Percentiles rank a stretch among this genome's conserved stretches.
phyloP scores from a whole-genome alignment of 2,329 filamentous ascomycete species.

The Epichloe glyceriae region DNA sequence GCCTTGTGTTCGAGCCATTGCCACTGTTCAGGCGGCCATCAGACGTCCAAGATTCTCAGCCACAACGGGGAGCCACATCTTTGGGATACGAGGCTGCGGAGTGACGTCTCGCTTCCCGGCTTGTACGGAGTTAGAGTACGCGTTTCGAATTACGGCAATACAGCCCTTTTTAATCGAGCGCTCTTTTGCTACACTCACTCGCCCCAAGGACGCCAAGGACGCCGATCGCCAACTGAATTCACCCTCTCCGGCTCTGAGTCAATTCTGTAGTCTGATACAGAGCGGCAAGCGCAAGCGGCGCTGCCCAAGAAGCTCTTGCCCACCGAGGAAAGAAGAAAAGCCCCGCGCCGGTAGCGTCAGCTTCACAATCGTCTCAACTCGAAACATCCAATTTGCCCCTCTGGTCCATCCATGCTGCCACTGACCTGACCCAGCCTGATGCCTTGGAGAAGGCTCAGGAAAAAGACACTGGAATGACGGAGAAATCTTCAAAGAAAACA shows the following conservation, averaged over 20 bases:
- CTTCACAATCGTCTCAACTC: neutral
- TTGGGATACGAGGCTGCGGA: neutral
- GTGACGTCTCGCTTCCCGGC: neutral
- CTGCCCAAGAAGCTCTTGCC: constrained; percentile 3
- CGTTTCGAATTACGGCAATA: no score
- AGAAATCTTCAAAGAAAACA: neutral
- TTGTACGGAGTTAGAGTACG: no score
- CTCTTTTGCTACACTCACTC: neutral
- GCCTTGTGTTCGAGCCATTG: neutral
- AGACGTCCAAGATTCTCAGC: neutral
- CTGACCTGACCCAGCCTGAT: constrained; percentile 20
- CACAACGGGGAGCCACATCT: neutral
- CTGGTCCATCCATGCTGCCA: constrained; percentile 22
- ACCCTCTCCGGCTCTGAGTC: neutral
- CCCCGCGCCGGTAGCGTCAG: constrained; percentile 1
- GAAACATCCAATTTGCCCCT: neutral
- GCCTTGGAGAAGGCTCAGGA: constrained; percentile 25
- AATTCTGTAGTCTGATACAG: neutral
- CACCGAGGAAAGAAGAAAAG: neutral
- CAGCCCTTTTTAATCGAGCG: neutral
- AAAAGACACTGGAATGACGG: constrained; percentile 10
- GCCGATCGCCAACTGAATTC: neutral
- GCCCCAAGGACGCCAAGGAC: neutral
- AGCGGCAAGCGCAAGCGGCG: constrained; percentile 7
- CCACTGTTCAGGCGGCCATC: neutral